Base-by-base conservation (phyloP, 345 rosid species). In the Citrus inodora region DNA sequence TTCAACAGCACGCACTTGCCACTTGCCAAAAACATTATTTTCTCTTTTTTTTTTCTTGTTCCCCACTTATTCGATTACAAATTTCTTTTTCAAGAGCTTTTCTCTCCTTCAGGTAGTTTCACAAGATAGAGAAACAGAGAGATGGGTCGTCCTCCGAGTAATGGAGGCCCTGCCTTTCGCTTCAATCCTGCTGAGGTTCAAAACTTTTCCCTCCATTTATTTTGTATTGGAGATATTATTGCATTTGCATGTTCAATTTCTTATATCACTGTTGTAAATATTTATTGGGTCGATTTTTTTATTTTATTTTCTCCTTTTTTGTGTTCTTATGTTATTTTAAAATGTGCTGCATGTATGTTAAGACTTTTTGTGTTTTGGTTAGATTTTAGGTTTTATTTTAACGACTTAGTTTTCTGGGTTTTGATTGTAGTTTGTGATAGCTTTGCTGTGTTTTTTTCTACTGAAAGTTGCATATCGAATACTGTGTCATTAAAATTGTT, bases 121-220 rank as follows among this genome's bases (percentile, higher is more conserved):
- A 35, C 59, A 40, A 8, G 32, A 5, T 10, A 9, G n/a, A 25
- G 40, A n/a, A 25, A 30, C 51, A 32, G 33, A 14, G 65, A 28
- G 59, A 86, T 97, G 99, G 99, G 98, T 78, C 93, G 99, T 35
- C 99, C 98, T 80, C 98, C 98, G 60, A 90, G 95, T 77, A 92
- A 91, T 79, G 99, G 99, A 40, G 94, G 92, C 78, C 99, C 99
- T 37, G 94, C 99, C 80, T 97, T 97, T 67, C 98, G 99, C 82
- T 97, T 94, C 86, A 85, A 81, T 81, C 70, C 83, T 46, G 17
- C 83, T 25, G 98, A 97, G 99, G 99, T 94, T 17, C 51, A 46
- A 46, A 46, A 67, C 38, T 67, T 67, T 67, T 30, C 25, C 25
- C 70, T 74, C 30, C 69, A 67, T 69, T 22, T 17, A 7, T 66